These are phyloP conservation scores for Phanerochaete carnosa DNA, from an alignment of 768 basidiomycete species.

Conservation along the genomic window DNA sequence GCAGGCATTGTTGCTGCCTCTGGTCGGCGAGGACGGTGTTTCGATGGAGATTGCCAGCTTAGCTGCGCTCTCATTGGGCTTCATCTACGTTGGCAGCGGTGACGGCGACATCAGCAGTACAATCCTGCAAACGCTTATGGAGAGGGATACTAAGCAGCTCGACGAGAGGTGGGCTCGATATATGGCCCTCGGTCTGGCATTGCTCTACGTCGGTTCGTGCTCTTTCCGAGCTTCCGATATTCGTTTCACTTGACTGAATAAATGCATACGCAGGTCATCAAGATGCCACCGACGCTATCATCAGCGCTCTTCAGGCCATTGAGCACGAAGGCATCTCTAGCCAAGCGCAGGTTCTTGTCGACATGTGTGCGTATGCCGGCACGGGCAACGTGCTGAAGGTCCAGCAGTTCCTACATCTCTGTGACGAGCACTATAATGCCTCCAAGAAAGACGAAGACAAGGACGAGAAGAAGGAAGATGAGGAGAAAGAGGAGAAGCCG, in stretches of 20 bases:
- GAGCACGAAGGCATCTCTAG: constrained; percentile 83
- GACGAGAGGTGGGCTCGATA: constrained; percentile 95
- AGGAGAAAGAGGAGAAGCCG: constrained; percentile 43
- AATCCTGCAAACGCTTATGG: constrained; percentile 91
- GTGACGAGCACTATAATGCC: constrained; percentile 82
- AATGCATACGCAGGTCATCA: constrained; percentile 61
- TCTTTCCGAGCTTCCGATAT: neutral
- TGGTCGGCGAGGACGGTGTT: constrained; percentile 74
- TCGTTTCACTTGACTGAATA: neutral
- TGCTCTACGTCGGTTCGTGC: constrained; percentile 82
- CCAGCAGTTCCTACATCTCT: constrained; percentile 88
- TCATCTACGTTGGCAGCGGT: constrained; percentile 93
- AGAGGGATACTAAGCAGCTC: constrained; percentile 68
- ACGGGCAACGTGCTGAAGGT: constrained; percentile 94
- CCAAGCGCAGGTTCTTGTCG: constrained; percentile 87
- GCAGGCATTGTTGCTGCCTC: constrained; percentile 70
- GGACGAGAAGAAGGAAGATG: constrained; percentile 57
- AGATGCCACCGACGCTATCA: constrained; percentile 89
- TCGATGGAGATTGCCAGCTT: constrained; percentile 89
- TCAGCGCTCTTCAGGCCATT: constrained; percentile 90
- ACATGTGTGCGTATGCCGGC: constrained; percentile 92
- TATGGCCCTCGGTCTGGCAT: constrained; percentile 82
- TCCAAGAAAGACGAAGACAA: constrained; percentile 34
- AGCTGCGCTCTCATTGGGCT: constrained; percentile 86
- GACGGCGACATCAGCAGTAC: constrained; percentile 89